These are phyloP conservation scores for Backusella westeae DNA, from an alignment of 192 early-diverging fungal species.

Conservation along the genomic window DNA sequence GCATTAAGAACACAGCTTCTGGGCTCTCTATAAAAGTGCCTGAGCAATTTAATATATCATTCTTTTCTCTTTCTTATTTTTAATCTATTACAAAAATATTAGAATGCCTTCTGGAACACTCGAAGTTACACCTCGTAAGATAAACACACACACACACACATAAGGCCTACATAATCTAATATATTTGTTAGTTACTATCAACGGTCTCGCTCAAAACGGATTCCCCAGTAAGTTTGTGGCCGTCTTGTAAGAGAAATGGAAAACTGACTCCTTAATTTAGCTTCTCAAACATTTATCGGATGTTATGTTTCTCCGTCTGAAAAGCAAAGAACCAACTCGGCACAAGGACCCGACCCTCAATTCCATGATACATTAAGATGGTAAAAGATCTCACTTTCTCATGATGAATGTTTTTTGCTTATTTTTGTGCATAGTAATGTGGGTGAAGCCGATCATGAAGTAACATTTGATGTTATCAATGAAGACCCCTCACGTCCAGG, in stretches of 20 bases:
- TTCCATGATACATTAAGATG: constrained; percentile 28
- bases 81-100: background rate
- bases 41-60: background rate
- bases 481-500: constrained; percentile 24
- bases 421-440: constrained; percentile 16
- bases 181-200: constrained; percentile 2
- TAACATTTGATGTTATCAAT: constrained; percentile 31
- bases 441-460: background rate
- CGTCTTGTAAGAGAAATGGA: no score
- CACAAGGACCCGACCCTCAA: constrained; percentile 23
- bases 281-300: constrained; percentile 24
- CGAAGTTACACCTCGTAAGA: constrained; percentile 6
- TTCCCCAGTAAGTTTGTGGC: background rate
- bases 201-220: constrained; percentile 11
- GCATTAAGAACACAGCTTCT: background rate
- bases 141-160: no score
- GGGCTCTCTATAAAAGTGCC: background rate
- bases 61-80: background rate
- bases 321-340: constrained; percentile 33
- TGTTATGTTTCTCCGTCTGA: constrained; percentile 28
- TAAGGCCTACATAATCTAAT: no score
- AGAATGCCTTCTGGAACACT: constrained; percentile 15
- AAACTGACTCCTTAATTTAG: background rate
- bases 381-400: background rate
- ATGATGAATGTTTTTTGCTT: no score